These are phyloP conservation scores for Penicillium fimorum DNA, from an alignment of 495 filamentous ascomycete species.

Conservation along the genomic window DNA sequence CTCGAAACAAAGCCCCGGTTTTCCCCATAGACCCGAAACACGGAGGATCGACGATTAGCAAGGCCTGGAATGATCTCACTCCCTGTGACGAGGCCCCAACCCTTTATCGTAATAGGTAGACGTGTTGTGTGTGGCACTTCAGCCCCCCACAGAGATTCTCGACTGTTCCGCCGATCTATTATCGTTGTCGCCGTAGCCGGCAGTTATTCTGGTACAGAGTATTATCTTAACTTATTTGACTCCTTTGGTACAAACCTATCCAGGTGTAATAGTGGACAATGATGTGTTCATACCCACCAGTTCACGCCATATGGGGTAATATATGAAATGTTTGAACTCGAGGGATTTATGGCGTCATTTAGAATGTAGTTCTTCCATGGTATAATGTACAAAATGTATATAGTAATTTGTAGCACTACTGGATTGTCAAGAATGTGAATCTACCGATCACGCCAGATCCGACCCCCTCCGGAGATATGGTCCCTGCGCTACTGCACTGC, in stretches of 20 bases:
- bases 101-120: neutral
- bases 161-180: neutral
- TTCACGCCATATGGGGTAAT: slow-evolving; percentile 4
- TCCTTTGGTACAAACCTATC: neutral
- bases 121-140: slow-evolving; percentile 1
- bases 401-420: no score
- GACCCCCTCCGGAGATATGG: slow-evolving; percentile 22
- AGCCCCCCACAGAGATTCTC: neutral
- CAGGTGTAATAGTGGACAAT: neutral
- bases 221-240: neutral
- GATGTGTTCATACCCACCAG: slow-evolving; percentile 3
- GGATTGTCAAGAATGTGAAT: neutral
- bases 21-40: slow-evolving; percentile 22
- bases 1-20: slow-evolving; percentile 6
- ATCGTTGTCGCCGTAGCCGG: slow-evolving; percentile 6
- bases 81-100: neutral
- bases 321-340: slow-evolving; percentile 3
- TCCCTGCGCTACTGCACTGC: slow-evolving; percentile 15
- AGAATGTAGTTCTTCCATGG: neutral
- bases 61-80: slow-evolving; percentile 1
- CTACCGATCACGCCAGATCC: slow-evolving; percentile 17
- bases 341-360: slow-evolving; percentile 11
- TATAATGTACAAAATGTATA: neutral
- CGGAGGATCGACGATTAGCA: slow-evolving; percentile 24
- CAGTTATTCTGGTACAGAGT: neutral